These are phyloP conservation scores for Hypoxylon sp. DNA, from an alignment of 2,329 filamentous ascomycete genomes.

Conservation along the genomic window DNA sequence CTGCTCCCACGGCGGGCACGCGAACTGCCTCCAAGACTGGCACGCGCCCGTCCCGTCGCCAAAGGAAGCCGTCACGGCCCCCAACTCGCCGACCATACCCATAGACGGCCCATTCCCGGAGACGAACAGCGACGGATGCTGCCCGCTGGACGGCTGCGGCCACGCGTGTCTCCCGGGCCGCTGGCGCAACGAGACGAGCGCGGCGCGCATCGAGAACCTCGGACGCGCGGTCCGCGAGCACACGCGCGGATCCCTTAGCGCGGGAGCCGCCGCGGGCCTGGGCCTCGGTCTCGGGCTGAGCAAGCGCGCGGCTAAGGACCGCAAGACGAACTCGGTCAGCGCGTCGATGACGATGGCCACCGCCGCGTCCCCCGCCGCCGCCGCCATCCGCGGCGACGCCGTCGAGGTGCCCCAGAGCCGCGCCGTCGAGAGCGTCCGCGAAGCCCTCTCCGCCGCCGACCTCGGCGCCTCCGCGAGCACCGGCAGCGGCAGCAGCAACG, in stretches of 20 bases:
- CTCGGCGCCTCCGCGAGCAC: conserved; percentile 32
- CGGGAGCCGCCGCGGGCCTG: too few relatives aligned
- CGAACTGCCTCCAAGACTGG: conserved; percentile 66
- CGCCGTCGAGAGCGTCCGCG: conserved; percentile 67
- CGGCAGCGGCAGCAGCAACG: conserved; percentile 21
- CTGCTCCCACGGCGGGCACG: conserved; percentile 69
- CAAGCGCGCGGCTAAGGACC: conserved; percentile 14
- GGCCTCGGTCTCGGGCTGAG: conserved; percentile 27
- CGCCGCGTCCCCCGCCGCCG: conserved; percentile 29
- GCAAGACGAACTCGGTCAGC: conserved; percentile 21
- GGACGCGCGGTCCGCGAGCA: conserved; percentile 57
- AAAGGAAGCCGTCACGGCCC: conserved; percentile 1
- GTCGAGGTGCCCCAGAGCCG: conserved; percentile 66
- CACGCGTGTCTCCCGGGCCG: conserved; percentile 68
- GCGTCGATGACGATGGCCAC: conserved; percentile 1
- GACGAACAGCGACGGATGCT: conserved; percentile 63
- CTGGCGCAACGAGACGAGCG: conserved; percentile 59
- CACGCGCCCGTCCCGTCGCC: conserved; percentile 52
- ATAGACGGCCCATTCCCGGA: conserved; percentile 44
- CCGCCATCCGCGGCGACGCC: conserved; percentile 55
- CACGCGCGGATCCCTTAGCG: conserved; percentile 37
- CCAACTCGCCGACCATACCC: conserved; percentile 17
- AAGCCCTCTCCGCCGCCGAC: conserved; percentile 53
- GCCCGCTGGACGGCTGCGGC: conserved; percentile 70
- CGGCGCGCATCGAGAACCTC: conserved; percentile 60